Evolutionary conservation across 495 filamentous ascomycete genomes (phyloP), one percentile per base, ranked within the genome.

Genomic region (Niebla homalea): DNA sequence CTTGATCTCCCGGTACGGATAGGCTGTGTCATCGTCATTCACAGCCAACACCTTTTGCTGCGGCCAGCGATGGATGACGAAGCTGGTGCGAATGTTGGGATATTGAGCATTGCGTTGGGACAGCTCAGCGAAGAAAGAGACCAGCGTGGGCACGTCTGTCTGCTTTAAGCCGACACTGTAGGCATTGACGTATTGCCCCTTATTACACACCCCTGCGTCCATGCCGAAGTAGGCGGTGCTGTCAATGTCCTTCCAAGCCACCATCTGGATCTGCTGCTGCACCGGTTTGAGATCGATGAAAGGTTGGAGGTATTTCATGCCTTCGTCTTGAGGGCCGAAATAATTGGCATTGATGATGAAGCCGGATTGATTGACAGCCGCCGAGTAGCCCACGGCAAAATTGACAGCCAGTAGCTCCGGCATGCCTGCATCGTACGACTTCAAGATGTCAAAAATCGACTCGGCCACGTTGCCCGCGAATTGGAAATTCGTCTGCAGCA

Each of bases 1-100:
- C 40, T 51, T 65, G 2, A 61, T 43, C 16, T 55, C 50, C 6
- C 67, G 48, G 56, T 57, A 63, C n/a, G 62, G 64, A 48, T 63
- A 68, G 10, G 62, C 60, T 5, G 63, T 67, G 12, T 43, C 36
- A 35, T 48, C 53, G 20, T 50, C 37, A 5, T 53, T 49, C 14
- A 64, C 54, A 0, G 56, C 57, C 12, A 39, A 10, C 7, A 61
- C 49, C n/a, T 53, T 63, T 14, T 64, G 43, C 12, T 57, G 61
- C 2, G 58, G 52, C 43, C 60, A 69, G 3, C 54, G 53, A 19
- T 66, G 58, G 11, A 61, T 49, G 12, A 58, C 50, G 14, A 52
- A 32, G 15, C 41, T 26, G 11, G 45, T 54, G 19, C 51, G 49
- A 39, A 37, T 53, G 0, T 56, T 53, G 37, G 44, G 52, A 23